Evolutionary conservation across 2,329 filamentous ascomycete genomes (phyloP).

Genomic region (Emmonsiellopsis sp.): DNA sequence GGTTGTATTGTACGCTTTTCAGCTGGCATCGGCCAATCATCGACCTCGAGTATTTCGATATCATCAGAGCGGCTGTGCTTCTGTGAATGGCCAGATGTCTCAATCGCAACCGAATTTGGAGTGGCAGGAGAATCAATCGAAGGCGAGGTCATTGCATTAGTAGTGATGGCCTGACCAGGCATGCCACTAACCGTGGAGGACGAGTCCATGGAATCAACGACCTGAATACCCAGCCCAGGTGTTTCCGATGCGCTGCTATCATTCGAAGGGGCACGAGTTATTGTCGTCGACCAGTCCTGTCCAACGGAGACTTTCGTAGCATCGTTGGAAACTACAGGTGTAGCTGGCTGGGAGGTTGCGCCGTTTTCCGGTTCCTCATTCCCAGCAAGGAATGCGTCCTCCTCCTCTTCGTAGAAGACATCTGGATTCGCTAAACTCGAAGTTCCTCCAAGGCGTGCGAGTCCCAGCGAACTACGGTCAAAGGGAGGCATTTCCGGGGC

Average conservation of each 20-base stretch:
- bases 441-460: slow-evolving; percentile 29
- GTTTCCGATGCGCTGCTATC: background rate
- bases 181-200: slow-evolving; percentile 2
- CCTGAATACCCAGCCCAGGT: slow-evolving; percentile 12
- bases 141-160: slow-evolving; percentile 5
- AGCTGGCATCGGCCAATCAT: slow-evolving; percentile 17
- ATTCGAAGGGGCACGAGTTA: background rate
- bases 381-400: slow-evolving; percentile 38
- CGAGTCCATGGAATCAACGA: slow-evolving; percentile 8
- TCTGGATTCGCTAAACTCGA: slow-evolving; percentile 34
- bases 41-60: slow-evolving; percentile 23
- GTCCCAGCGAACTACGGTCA: slow-evolving; percentile 32
- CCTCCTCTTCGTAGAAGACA: slow-evolving; percentile 44
- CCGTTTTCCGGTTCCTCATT: background rate
- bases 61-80: slow-evolving; percentile 13
- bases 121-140: slow-evolving; percentile 7
- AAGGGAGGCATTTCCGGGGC: slow-evolving; percentile 42
- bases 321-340: background rate
- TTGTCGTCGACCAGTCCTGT: background rate
- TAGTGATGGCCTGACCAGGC: slow-evolving; percentile 1
- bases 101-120: slow-evolving; percentile 5
- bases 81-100: slow-evolving; percentile 2
- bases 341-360: background rate
- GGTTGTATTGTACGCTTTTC: slow-evolving; percentile 19
- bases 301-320: background rate